These are phyloP conservation scores for Skeletonema tropicum DNA, from an alignment of 108 stramenopile genomes.

Conservation along the genomic window DNA sequence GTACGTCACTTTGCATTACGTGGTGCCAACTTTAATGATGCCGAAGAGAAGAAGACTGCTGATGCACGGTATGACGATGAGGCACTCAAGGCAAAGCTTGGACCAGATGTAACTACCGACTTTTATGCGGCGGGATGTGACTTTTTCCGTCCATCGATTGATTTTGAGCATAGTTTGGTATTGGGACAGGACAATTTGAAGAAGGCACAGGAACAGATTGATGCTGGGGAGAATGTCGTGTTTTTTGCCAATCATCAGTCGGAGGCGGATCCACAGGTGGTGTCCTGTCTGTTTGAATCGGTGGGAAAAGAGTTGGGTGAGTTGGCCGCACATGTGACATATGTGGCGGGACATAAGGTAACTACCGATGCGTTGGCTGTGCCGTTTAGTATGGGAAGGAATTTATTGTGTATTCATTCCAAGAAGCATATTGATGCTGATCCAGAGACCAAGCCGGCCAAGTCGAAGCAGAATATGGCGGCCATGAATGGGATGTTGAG, in stretches of 20 bases:
- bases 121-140: conserved; percentile 88
- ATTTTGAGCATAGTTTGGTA: conserved; percentile 69
- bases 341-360: conserved; percentile 96
- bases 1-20: conserved; percentile 74
- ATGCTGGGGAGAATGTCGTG: conserved; percentile 90
- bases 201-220: conserved; percentile 70
- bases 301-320: conserved; percentile 58
- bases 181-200: conserved; percentile 79
- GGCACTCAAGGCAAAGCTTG: conserved; percentile 19
- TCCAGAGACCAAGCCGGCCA: conserved; percentile 87
- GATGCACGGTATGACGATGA: conserved; percentile 60
- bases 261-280: conserved; percentile 96
- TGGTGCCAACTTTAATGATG: conserved; percentile 45
- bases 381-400: conserved; percentile 95
- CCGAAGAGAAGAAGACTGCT: neutral
- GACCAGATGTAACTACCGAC: conserved; percentile 53
- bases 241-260: conserved; percentile 96
- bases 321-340: conserved; percentile 74
- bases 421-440: conserved; percentile 97
- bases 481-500: conserved; percentile 89
- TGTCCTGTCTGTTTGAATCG: conserved; percentile 71
- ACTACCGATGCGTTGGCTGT: conserved; percentile 94
- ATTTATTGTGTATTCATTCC: conserved; percentile 94
- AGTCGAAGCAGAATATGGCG: conserved; percentile 85
- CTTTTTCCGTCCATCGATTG: conserved; percentile 92